Evolutionary conservation across 345 rosid genomes (phyloP).

Genomic region (Iberis pinnata): DNA sequence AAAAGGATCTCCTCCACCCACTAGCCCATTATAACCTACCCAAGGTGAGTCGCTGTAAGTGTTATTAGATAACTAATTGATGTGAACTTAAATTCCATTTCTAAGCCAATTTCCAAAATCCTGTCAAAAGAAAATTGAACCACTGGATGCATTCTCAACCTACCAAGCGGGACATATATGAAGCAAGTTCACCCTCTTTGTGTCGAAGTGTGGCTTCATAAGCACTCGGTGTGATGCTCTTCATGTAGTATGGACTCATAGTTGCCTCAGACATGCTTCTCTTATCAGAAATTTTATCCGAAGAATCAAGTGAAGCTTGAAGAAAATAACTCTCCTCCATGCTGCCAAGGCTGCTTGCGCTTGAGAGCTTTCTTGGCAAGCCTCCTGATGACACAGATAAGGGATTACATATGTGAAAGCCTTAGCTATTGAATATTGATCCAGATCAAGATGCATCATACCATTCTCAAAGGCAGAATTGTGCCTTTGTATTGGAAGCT

Average conservation of each 20-base stretch:
- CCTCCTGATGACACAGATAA: constrained; percentile 41
- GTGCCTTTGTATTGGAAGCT: constrained; percentile 47
- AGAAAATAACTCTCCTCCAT: constrained; percentile 96
- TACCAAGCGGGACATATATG: constrained; percentile 98
- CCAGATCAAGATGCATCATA: constrained; percentile 26
- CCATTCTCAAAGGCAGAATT: constrained; percentile 68
- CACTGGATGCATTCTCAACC: constrained; percentile 7
- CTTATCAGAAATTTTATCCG: constrained; percentile 68
- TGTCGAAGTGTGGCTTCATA: constrained; percentile 92
- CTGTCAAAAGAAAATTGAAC: constrained; percentile 1
- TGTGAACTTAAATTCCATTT: constrained; percentile 8
- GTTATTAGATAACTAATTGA: neutral
- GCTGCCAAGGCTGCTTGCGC: constrained; percentile 81
- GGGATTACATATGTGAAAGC: constrained; percentile 12
- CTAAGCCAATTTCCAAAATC: constrained; percentile 18
- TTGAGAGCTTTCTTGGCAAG: constrained; percentile 71
- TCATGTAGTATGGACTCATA: constrained; percentile 76
- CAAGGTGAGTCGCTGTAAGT: constrained; percentile 12
- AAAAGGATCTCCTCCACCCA: constrained; percentile 15
- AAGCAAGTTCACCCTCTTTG: constrained; percentile 98
- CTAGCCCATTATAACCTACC: constrained; percentile 12
- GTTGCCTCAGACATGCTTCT: constrained; percentile 58
- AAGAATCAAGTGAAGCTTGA: constrained; percentile 86
- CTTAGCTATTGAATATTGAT: neutral
- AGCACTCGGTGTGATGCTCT: constrained; percentile 90